phyloP scores from a whole-genome alignment of 2,329 filamentous ascomycete species.

The Leptographium lundbergii region DNA sequence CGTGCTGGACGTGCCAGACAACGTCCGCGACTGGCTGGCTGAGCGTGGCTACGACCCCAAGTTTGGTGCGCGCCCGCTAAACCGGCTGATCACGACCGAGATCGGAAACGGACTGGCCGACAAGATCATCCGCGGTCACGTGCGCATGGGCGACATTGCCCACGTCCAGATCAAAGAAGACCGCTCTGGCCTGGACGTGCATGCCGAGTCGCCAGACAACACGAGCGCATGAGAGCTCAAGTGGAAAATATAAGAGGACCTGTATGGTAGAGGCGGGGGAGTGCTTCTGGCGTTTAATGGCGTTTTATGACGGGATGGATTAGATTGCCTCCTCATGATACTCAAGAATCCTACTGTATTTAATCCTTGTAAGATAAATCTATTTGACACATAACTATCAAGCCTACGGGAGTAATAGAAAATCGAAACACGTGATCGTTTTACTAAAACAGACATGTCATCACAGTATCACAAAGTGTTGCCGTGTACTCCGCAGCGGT shows the following conservation, averaged over 20 bases:
- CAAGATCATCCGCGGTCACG: constrained; percentile 75
- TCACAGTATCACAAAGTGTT: no score
- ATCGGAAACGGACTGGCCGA: constrained; percentile 83
- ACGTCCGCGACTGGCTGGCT: constrained; percentile 76
- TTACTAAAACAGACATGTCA: no score
- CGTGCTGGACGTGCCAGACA: constrained; percentile 53
- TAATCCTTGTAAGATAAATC: neutral
- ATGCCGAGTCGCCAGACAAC: neutral
- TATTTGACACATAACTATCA: neutral
- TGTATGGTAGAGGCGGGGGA: neutral
- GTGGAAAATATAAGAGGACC: neutral
- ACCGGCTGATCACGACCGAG: constrained; percentile 79
- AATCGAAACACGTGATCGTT: no score
- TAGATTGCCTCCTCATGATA: neutral
- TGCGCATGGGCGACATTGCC: constrained; percentile 64
- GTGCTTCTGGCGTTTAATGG: neutral
- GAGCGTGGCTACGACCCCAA: constrained; percentile 82
- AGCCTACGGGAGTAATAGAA: no score
- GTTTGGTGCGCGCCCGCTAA: constrained; percentile 83
- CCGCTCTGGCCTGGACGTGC: constrained; percentile 42
- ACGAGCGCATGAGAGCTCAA: neutral
- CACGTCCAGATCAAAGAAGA: constrained; percentile 55
- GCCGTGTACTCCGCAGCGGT: no score
- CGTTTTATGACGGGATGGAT: neutral
- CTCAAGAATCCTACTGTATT: neutral